Percentiles rank a stretch among this genome's conserved stretches.
Evolutionary conservation across 768 basidiomycete genomes (phyloP).

Genomic region (Cytidiella melzeri): DNA sequence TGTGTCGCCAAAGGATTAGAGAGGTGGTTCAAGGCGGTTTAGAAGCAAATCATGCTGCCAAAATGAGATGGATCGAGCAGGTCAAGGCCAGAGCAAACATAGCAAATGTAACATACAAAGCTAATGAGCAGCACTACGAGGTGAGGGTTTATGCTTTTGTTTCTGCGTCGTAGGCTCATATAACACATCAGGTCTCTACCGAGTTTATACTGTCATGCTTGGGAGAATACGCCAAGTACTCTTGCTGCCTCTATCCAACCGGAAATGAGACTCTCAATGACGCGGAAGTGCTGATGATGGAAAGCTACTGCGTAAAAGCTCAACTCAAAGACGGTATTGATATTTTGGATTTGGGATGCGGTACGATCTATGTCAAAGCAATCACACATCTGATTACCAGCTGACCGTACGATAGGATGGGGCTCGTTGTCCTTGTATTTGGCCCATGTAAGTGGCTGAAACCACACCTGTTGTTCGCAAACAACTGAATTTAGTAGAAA

Average conservation of each 20-base stretch:
- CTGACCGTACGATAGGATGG: conserved; percentile 40
- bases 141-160: conserved; percentile 29
- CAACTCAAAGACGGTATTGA: conserved; percentile 53
- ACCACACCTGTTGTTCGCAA: no score
- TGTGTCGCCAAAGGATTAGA: conserved; percentile 47
- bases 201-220: conserved; percentile 61
- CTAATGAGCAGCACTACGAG: conserved; percentile 76
- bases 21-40: conserved; percentile 57
- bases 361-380: conserved; percentile 24
- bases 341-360: conserved; percentile 66
- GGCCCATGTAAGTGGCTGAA: conserved; percentile 41
- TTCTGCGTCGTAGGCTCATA: neutral
- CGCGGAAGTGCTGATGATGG: conserved; percentile 60
- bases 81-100: conserved; percentile 46
- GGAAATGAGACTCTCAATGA: conserved; percentile 54
- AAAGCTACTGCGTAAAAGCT: conserved; percentile 62
- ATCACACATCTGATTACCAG: neutral
- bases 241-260: conserved; percentile 57
- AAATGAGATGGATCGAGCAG: conserved; percentile 60
- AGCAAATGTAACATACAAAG: conserved; percentile 57
- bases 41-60: conserved; percentile 54
- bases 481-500: no score
- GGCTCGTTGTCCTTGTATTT: conserved; percentile 65
- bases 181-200: conserved; percentile 42
- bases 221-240: conserved; percentile 63